Evolutionary conservation across 176 grass and related monocot species (phyloP), one percentile per base, ranked within the genome.

Genomic region (Secale cereale): DNA sequence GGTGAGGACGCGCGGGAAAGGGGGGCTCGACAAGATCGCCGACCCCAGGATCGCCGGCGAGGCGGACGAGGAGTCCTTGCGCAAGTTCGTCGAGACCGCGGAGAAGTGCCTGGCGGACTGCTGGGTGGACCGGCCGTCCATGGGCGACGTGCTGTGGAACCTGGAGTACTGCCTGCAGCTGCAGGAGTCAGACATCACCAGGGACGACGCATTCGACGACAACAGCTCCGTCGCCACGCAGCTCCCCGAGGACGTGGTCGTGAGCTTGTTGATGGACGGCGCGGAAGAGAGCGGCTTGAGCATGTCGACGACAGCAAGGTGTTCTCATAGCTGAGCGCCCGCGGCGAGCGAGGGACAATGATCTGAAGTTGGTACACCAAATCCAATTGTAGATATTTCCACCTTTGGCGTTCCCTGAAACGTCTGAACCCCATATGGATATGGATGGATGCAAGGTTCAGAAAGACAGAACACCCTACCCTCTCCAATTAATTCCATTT

Each of bases 81-180:
- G 70, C 76, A 92, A 87, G 84, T 94, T 92, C 69, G 84, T 77
- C 0, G 90, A 92, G 78, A 94, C 72, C 2, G 90, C 82, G 7
- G 85, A 82, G 72, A 87, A 69, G 61, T 94, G 92, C 82, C 83
- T 94, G 30, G 78, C 87, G 2, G 86, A 94, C 19, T 86, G 83
- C 69, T 66, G 81, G 7, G 73, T 72, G 25, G 87, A 89, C 28
- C 85, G 92, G 62, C 92, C 92, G 65, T 35, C 92, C 73, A 94
- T 94, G 77, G 72, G 84, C 41, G 87, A 94, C 70, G 92, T 94
- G 50, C 79, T 92, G 2, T 87, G 92, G 92, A 94, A 87, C 70
- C 86, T 94, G 36, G 92, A 94, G 80, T 87, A 85, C 86, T 89
- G 86, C 71, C 85, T 94, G 68, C 35, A 71, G 68, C 68, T 71